A percentile compares a stretch with the other conserved stretches of the same genome.
phyloP scores from a whole-genome alignment of 1,139 yeast species.

The Lizanozyma gosingica region DNA sequence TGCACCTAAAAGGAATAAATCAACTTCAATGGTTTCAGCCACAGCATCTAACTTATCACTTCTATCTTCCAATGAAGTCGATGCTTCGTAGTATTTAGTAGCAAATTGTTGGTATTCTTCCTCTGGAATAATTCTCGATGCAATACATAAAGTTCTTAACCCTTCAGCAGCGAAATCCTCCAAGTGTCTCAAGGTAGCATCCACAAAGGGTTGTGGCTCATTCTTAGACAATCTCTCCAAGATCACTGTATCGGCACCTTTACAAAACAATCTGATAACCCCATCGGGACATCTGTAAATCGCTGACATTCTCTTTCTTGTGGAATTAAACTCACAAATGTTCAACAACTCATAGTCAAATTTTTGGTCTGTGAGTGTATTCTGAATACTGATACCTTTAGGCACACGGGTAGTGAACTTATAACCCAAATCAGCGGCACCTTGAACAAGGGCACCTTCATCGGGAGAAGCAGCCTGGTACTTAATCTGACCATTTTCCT shows the following conservation, averaged over 20 bases:
- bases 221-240: conserved; percentile 64
- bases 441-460: conserved; percentile 97
- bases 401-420: conserved; percentile 82
- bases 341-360: conserved; percentile 68
- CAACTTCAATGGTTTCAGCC: conserved; percentile 63
- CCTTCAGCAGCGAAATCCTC: conserved; percentile 98
- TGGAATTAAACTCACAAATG: conserved; percentile 93
- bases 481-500: conserved; percentile 53
- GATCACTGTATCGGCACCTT: conserved; percentile 97
- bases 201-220: conserved; percentile 69
- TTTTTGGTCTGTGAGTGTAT: conserved; percentile 26
- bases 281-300: conserved; percentile 94
- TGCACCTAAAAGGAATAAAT: conserved; percentile 80
- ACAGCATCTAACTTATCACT: conserved; percentile 62
- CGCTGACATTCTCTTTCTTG: conserved; percentile 97
- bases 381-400: conserved; percentile 60
- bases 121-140: conserved; percentile 72
- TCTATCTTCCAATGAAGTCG: conserved; percentile 73
- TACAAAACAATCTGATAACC: conserved; percentile 76
- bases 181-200: conserved; percentile 74
- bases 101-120: conserved; percentile 61
- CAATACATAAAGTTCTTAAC: conserved; percentile 87
- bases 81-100: conserved; percentile 59
- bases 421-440: conserved; percentile 86
- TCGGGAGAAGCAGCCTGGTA: conserved; percentile 99